A percentile compares a stretch with the other conserved stretches of the same genome.
Conservation (phyloP, 345 rosid species). For the Laguncularia racemosa region DNA sequence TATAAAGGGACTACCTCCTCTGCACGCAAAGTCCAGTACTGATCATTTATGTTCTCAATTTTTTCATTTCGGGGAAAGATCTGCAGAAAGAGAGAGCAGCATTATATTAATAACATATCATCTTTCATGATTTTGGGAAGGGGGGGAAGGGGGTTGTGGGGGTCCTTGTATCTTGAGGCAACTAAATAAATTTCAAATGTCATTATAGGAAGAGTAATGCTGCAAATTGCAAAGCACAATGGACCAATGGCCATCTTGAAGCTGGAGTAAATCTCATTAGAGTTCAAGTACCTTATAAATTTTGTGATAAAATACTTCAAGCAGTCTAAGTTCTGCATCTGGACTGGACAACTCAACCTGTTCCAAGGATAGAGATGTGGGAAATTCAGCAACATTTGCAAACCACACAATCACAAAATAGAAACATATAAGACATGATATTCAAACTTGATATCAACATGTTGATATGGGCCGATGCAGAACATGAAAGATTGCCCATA, state of each 20-base stretch:
- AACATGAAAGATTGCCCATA: too few species aligned
- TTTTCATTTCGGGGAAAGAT: conserved; percentile 73
- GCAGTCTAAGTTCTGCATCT: conserved; percentile 85
- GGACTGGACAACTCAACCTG: conserved; percentile 93
- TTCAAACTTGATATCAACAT: too few species aligned
- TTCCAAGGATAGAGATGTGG: conserved; percentile 13
- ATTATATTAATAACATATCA: not conserved
- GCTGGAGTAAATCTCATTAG: not conserved
- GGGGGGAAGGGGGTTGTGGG: too few species aligned
- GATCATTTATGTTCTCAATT: conserved; percentile 97
- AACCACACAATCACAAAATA: too few species aligned
- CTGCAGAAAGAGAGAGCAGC: conserved; percentile 32
- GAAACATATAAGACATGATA: too few species aligned
- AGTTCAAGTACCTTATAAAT: conserved; percentile 65
- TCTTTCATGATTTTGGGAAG: too few species aligned
- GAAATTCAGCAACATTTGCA: not conserved
- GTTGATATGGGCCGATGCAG: too few species aligned
- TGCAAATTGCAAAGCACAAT: not conserved
- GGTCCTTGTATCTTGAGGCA: too few species aligned
- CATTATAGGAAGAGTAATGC: not conserved
- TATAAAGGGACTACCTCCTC: conserved; percentile 61
- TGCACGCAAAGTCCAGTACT: conserved; percentile 95
- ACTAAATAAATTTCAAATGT: not conserved
- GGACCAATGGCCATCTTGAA: too few species aligned
- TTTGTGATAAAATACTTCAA: conserved; percentile 93